Base-by-base conservation (phyloP, 1,284 basidiomycete genomes). In the Cronartium ribicola region DNA sequence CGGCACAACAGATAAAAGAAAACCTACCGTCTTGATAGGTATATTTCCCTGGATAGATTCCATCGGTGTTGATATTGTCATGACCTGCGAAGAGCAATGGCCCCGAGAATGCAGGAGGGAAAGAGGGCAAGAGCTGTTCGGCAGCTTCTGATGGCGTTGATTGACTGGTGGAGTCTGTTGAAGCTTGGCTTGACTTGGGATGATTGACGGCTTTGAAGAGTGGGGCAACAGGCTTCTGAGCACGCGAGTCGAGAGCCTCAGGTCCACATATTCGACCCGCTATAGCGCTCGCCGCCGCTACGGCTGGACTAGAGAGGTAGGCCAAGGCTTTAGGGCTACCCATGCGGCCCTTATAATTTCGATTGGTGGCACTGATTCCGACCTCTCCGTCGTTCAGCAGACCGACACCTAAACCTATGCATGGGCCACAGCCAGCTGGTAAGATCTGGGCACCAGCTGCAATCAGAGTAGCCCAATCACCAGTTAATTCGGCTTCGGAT, bases 311-410 rank as follows among this genome's bases (percentile, higher is more conserved):
- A 4, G 94, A 94, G 39, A 99, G 87, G 83, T 98, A 98, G 0
- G 95, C 95, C 77, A 90, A 87, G 0, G 95, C 95, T 66, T 94
- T 91, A 0, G 96, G 95, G 78, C 89, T 88, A 1, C 95, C 95
- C 95, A 99, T 99, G 10, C 95, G 86, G 5, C 95, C 95, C 84
- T 99, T 98, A 84, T 98, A 99, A 81, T 99, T 99, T 81, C 95
- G 86, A 83, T 99, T 99, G 13, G 95, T 98, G 5, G 96, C 95
- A 78, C 91, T 94, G 81, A 99, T 98, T 0, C 95, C 95, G 2
- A 90, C 89, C 83, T 98, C 86, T 3, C 95, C 95, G 79, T 98
- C 94, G 81, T 97, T 89, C 36, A 98, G 84, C 69, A 98, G 83
- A 14, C 96, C 96, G 0, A 89, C 89, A 3, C 95, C 95, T 5